Base-by-base conservation (phyloP, 345 rosid species). In the Lepidium didymum region DNA sequence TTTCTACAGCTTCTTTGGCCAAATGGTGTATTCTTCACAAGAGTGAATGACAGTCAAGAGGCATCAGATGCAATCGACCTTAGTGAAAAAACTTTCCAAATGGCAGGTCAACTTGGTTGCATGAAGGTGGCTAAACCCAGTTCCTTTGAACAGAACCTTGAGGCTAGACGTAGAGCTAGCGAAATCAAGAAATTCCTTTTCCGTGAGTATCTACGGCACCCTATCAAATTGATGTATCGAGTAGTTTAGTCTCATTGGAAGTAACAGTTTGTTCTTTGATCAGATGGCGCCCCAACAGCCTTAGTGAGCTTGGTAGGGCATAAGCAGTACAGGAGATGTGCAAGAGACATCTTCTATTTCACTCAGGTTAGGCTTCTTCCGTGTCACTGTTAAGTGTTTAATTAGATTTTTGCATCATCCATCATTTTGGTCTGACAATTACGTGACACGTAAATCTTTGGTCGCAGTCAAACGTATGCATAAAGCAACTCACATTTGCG, bases 211-310 rank as follows among this genome's bases (percentile, higher is more conserved):
- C 55, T 75, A 33, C 34, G 21, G n/a, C 52, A 21, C 13, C 9
- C 12, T 60, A 7, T 19, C 38, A 4, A 1, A 15, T 27, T 41
- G 9, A 37, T 1, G 7, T 55, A 9, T 68, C 8, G 4, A 43
- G 51, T 61, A 43, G 15, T 75, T 21, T 34, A 46, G 15, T 47
- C 15, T 62, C 38, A 41, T 3, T 7, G 29, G 33, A 62, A 47
- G 29, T 68, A 75, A 36, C 34, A 40, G 3, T 36, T 71, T 41
- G 16, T 21, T n/a, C 61, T 76, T 46, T 81, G 62, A 51, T 69
- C 82, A 95, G 99, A 84, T 80, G 98, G 96, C 46, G 90, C 96
- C 68, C 99, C 99, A 14, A 54, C 94, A 29, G 75, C 97, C 38
- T 79, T 95, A 69, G 99, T 95, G 61, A 80, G 98, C 81, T 82